Base-by-base conservation (phyloP, 176 grass and related monocot genomes). In the Tillandsia fasciculata region DNA sequence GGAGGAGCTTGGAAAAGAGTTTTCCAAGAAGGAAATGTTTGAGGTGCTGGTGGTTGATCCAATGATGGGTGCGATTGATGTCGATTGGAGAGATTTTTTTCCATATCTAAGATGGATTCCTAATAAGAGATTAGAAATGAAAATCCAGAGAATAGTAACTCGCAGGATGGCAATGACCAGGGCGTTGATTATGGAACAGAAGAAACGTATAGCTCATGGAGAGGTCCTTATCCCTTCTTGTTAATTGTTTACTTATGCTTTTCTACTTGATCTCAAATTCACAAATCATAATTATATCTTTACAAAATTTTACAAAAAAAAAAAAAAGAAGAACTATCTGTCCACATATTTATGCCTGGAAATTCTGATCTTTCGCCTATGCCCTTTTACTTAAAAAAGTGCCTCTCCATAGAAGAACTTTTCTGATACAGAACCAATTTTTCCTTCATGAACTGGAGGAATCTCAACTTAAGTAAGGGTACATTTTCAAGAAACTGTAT, bases 41-140 rank as follows among this genome's bases (percentile, higher is more conserved):
- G 26, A 87, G 28, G 10, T 72, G 17, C 70, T 83, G 1, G 92
- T 89, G 12, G 51, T 82, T 20, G 88, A 96, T 75, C 87, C 87
- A 76, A 91, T 96, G 88, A 89, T 66, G 75, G 84, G 92, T 49
- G 88, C 88, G 17, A 87, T 96, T 50, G 88, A 91, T 42, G 92
- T 91, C 0, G 92, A 96, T 20, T 96, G 92, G 92, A 96, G 85
- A 72, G 92, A 96, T 49, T 96, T 96, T 81, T 96, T 96, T 76
- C 88, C 92, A 49, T 96, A 91, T 79, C 82, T 96, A 22, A 70
- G 67, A 27, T 96, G 92, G 92, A 51, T 96, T 50, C 92, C 92
- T 65, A 96, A 96, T 78, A 82, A 28, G 82, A 71, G 76, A 68
- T 87, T 85, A 26, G 92, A 96, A 78, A 22, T 17, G 23, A 91